Evolutionary conservation across 1,284 basidiomycete genomes (phyloP), one percentile per base, ranked within the genome.

Genomic region (Cutaneotrichosporon sp.): DNA sequence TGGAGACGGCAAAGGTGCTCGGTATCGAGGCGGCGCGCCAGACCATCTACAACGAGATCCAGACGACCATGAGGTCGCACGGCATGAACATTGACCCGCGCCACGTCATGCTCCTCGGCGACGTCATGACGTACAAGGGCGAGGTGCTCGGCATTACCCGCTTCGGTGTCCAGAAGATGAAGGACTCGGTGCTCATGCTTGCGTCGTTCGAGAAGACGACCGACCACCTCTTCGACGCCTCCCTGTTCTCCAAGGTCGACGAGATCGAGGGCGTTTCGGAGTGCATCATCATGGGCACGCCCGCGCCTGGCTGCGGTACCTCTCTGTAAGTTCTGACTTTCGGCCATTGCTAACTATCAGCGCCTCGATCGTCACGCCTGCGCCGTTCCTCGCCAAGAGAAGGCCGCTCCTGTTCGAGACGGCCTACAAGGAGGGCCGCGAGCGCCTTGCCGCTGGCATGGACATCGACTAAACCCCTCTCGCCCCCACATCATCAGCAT

Each of bases 81-180:
- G 94, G 95, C 70, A 95, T 99, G 91, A 94, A 88, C 64, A 98
- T 99, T 72, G 97, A 99, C 79, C 95, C 95, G 62, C 90, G 97
- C 59, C 97, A 99, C 80, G 92, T 99, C 72, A 98, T 98, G 93
- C 82, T 99, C 55, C 85, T 99, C 13, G 97, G 95, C 52, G 97
- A 99, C 78, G 93, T 98, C 64, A 99, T 99, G 97, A 89, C 89
- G 34, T 98, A 97, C 83, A 99, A 99, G 87, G 97, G 97, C 58
- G 95, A 99, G 79, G 94, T 99, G 8, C 82, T 99, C 58, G 97
- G 97, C 59, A 99, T 99, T 79, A 99, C 97, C 10, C 90, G 97
- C 24, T 99, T 99, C 81, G 97, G 97, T 77, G 95, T 99, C n/a
- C 93, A 95, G 25, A 99, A 99, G 82, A 99, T 99, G 93, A 99